Conservation (phyloP, 352 stramenopile genomes). For the Globisporangium paroecandrum region DNA sequence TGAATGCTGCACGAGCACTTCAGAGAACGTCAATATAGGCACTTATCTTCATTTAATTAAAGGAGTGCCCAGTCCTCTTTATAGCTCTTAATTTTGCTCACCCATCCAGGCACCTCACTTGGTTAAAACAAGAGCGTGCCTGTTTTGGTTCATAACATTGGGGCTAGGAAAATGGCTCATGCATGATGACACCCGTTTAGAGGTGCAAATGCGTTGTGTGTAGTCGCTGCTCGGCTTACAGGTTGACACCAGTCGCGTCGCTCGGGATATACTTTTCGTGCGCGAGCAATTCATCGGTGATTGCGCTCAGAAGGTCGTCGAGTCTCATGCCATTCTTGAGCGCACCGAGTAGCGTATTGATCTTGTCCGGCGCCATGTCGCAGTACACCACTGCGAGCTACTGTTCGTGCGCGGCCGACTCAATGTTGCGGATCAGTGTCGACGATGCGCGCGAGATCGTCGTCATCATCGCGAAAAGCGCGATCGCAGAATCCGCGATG, state of each 20-base stretch:
- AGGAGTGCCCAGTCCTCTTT: no score
- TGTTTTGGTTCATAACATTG: no score
- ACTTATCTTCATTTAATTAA: no score
- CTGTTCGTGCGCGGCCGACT: constrained; percentile 71
- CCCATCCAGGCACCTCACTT: no score
- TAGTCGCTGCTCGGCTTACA: constrained; percentile 16
- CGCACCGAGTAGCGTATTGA: constrained; percentile 52
- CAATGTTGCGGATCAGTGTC: constrained; percentile 49
- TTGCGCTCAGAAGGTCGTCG: constrained; percentile 67
- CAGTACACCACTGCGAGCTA: constrained; percentile 78
- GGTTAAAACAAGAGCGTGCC: no score
- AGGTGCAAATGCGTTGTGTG: background rate
- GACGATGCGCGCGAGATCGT: constrained; percentile 78
- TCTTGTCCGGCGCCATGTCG: constrained; percentile 65
- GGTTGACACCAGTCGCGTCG: constrained; percentile 74
- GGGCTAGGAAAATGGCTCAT: no score
- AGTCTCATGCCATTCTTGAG: constrained; percentile 59
- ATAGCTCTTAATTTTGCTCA: no score
- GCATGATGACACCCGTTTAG: background rate
- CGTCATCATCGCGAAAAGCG: constrained; percentile 80
- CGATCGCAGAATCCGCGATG: constrained; percentile 82
- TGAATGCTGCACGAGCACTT: no score
- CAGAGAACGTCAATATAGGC: no score
- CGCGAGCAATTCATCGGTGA: constrained; percentile 73
- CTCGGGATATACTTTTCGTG: constrained; percentile 76